Evolutionary conservation across 1,139 yeast species (phyloP).

Genomic region (Yarrowia galli): DNA sequence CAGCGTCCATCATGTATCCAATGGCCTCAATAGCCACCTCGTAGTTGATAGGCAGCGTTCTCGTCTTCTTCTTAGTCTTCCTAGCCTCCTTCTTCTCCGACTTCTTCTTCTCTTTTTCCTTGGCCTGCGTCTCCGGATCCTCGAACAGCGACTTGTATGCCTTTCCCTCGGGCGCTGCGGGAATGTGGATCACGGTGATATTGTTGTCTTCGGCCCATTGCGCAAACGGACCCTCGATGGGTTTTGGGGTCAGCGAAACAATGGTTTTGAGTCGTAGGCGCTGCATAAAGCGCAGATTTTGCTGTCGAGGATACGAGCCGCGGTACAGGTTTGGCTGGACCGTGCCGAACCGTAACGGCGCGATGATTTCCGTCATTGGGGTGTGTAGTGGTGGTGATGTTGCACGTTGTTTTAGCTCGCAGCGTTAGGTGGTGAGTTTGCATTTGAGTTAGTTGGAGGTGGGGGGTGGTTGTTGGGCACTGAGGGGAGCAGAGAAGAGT

Average conservation of each 20-base stretch:
- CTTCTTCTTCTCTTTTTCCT: constrained; percentile 46
- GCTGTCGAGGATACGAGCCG: constrained; percentile 85
- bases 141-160: constrained; percentile 62
- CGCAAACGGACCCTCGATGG: constrained; percentile 60
- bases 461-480: not conserved
- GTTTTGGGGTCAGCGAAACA: constrained; percentile 79
- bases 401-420: constrained; percentile 13
- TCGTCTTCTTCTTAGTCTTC: constrained; percentile 68
- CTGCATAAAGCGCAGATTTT: constrained; percentile 74
- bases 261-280: constrained; percentile 73
- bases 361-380: constrained; percentile 56
- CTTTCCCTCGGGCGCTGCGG: constrained; percentile 38
- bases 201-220: constrained; percentile 59
- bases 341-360: constrained; percentile 80
- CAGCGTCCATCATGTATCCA: constrained; percentile 63
- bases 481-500: too few relatives aligned
- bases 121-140: constrained; percentile 28
- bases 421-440: not conserved
- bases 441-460: not conserved
- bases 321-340: constrained; percentile 76
- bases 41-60: constrained; percentile 67
- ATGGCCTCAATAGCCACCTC: constrained; percentile 66
- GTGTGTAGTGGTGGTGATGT: constrained; percentile 20
- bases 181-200: constrained; percentile 61
- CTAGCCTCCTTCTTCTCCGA: constrained; percentile 62